These are phyloP conservation scores for Ambrosia trifida DNA, from an alignment of 129 eudicot genomes.

Conservation along the genomic window DNA sequence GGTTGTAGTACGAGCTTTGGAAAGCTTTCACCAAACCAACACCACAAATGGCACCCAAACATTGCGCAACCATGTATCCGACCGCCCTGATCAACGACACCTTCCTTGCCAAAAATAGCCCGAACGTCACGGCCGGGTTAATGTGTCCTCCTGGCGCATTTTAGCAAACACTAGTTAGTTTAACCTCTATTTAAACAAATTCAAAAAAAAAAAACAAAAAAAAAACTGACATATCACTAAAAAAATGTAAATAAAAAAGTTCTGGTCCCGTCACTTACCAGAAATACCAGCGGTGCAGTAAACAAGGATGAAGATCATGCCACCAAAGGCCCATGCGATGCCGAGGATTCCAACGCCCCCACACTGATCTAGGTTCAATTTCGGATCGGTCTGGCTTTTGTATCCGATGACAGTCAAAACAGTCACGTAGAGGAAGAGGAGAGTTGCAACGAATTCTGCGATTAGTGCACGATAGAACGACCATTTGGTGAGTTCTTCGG, in stretches of 20 bases:
- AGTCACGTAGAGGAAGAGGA: conserved; percentile 9
- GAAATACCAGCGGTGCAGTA: conserved; percentile 97
- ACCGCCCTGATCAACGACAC: conserved; percentile 18
- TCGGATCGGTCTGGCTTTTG: conserved; percentile 21
- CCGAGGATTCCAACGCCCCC: conserved; percentile 20
- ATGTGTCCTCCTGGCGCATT: conserved; percentile 14
- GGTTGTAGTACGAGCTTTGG: conserved; percentile 18
- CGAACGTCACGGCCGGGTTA: conserved; percentile 13
- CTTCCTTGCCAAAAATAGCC: conserved; percentile 11
- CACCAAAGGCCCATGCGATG: conserved; percentile 86
- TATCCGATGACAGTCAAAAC: conserved; percentile 13
- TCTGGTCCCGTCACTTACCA: conserved; percentile 32
- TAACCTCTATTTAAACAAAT: background rate
- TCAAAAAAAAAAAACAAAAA: background rate
- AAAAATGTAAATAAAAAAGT: too few relatives aligned
- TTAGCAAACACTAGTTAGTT: conserved; percentile 16
- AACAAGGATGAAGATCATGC: conserved; percentile 85
- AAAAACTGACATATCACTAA: too few relatives aligned
- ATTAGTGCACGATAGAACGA: conserved; percentile 11
- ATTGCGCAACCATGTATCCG: conserved; percentile 10
- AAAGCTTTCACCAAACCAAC: conserved; percentile 19
- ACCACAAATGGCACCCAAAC: conserved; percentile 24
- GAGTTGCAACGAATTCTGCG: conserved; percentile 14
- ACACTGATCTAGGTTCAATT: conserved; percentile 7
- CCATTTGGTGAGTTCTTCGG: conserved; percentile 15